Percentiles rank a stretch among this genome's conserved stretches.
These are phyloP conservation scores for Rhynchospora breviuscula DNA, from an alignment of 176 grass and related monocot species.

Conservation along the genomic window DNA sequence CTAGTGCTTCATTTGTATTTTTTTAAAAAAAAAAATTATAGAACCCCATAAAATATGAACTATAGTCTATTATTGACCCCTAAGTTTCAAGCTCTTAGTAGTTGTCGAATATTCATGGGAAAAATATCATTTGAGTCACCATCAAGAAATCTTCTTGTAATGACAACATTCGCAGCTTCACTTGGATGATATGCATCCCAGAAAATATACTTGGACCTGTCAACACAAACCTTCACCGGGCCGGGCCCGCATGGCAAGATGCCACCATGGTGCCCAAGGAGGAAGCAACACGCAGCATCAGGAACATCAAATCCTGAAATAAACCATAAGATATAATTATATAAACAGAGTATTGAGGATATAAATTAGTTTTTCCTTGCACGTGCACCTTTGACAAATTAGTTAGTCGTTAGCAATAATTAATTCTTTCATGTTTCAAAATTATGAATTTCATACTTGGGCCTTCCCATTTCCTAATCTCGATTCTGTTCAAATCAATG, in stretches of 20 bases:
- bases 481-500: neutral
- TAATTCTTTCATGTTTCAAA: neutral
- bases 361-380: no score
- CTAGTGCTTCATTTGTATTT: no score
- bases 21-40: no score
- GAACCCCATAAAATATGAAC: no score
- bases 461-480: neutral
- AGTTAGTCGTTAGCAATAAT: neutral
- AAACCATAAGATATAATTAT: neutral
- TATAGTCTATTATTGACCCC: no score
- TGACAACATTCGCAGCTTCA: conserved; percentile 59
- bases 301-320: conserved; percentile 53
- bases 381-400: neutral
- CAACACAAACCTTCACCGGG: conserved; percentile 41
- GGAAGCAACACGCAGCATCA: conserved; percentile 70
- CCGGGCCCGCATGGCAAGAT: conserved; percentile 60
- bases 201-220: conserved; percentile 84
- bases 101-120: conserved; percentile 57
- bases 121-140: conserved; percentile 42
- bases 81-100: conserved; percentile 17
- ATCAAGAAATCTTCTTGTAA: conserved; percentile 54
- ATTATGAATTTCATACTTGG: neutral
- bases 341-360: neutral
- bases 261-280: conserved; percentile 50
- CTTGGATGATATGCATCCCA: conserved; percentile 83